Percentiles rank a stretch among this genome's conserved stretches.
phyloP scores from a whole-genome alignment of 2,329 filamentous ascomycete species.

The Mycosphaerella sp. region DNA sequence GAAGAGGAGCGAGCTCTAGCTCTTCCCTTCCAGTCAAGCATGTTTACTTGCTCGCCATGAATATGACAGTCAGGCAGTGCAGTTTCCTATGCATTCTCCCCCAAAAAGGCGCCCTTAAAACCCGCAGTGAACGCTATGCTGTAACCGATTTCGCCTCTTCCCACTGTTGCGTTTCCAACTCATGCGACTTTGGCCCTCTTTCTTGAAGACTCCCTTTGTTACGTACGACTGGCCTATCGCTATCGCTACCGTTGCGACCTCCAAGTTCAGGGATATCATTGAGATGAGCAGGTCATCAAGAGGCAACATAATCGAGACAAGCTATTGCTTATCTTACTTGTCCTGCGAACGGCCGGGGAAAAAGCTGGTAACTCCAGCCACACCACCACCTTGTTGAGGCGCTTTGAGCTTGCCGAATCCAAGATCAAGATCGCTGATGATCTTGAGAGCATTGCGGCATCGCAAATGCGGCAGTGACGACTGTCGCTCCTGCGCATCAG shows the following conservation, averaged over 20 bases:
- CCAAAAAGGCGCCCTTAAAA: not conserved
- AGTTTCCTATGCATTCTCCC: not conserved
- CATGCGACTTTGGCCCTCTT: not conserved
- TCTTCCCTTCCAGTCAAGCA: not conserved
- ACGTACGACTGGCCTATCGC: not conserved
- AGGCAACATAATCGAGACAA: not conserved
- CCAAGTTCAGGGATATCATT: not conserved
- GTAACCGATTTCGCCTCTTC: not conserved
- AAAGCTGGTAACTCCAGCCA: not conserved
- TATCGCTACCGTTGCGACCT: not conserved
- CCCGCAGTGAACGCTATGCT: not conserved
- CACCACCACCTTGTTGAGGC: slow-evolving; percentile 18
- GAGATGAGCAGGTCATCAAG: not conserved
- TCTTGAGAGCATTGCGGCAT: slow-evolving; percentile 88
- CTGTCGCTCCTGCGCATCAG: slow-evolving; percentile 58
- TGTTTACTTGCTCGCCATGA: not conserved
- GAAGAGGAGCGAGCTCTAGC: too few relatives aligned
- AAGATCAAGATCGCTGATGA: slow-evolving; percentile 89
- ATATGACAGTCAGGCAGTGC: not conserved
- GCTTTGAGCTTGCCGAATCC: slow-evolving; percentile 72
- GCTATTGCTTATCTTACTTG: not conserved
- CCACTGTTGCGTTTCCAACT: not conserved
- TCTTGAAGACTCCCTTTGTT: not conserved
- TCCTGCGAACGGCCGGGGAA: slow-evolving; percentile 1
- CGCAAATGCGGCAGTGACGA: slow-evolving; percentile 60